These are phyloP conservation scores for Amphirosellinia nigrospora DNA, from an alignment of 495 filamentous ascomycete genomes.

Conservation along the genomic window DNA sequence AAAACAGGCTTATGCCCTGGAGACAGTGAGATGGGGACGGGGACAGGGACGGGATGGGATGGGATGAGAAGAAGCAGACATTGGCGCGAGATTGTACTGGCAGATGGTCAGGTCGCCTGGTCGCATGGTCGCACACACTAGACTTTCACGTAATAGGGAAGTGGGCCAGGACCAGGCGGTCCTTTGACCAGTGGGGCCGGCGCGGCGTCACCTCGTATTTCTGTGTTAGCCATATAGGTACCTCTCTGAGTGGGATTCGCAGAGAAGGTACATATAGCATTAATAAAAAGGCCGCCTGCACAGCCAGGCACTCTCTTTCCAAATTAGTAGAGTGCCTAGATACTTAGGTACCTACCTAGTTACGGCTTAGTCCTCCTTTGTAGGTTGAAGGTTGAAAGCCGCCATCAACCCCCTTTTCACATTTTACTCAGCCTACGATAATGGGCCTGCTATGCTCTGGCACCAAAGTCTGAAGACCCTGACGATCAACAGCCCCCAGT, in stretches of 20 bases:
- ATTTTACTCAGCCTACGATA: background rate
- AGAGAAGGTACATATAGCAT: background rate
- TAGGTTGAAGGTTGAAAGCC: too few species aligned
- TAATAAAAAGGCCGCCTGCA: background rate
- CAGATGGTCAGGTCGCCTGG: constrained; percentile 19
- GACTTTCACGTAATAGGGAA: constrained; percentile 24
- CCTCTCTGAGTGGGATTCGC: background rate
- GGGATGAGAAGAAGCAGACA: constrained; percentile 18
- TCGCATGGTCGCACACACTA: constrained; percentile 13
- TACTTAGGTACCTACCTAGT: background rate
- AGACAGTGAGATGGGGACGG: background rate
- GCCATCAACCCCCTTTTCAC: background rate
- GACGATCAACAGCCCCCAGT: constrained; percentile 8
- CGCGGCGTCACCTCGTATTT: constrained; percentile 26
- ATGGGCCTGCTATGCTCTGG: background rate
- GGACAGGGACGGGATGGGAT: background rate
- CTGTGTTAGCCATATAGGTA: background rate
- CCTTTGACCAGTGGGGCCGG: constrained; percentile 22
- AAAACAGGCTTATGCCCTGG: constrained; percentile 24
- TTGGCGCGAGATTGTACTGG: constrained; percentile 15
- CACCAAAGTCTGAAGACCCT: background rate
- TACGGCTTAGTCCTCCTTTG: too few species aligned
- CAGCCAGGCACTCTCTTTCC: background rate
- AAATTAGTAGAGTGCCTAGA: background rate
- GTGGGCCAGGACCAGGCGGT: constrained; percentile 10